Evolutionary conservation across 2,329 filamentous ascomycete species (phyloP), one percentile per base, ranked within the genome.

Genomic region (Acrodontium crateriforme): DNA sequence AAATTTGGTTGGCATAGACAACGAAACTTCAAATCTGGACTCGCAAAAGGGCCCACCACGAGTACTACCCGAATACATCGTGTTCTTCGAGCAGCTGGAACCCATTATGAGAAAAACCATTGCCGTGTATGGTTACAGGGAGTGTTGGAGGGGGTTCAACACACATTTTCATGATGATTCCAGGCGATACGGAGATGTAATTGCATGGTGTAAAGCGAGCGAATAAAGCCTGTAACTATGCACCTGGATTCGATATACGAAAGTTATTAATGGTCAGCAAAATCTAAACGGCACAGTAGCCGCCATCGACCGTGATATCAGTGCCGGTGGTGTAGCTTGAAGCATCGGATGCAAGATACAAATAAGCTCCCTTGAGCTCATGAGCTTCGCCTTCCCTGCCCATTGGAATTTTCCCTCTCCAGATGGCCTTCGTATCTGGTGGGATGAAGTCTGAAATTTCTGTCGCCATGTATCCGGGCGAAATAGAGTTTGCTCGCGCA

Each of bases 281-380:
- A n/a, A n/a, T n/a, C n/a, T 30, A 40, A 5, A 43, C 38, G 18
- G 32, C 32, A 24, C 14, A 30, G 54, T 83, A 83, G 30, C 78
- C 78, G 34, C 80, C 80, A 50, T 89, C 81, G 25, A 85, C 69
- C 37, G 80, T 58, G 34, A 89, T 62, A 31, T 59, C 45, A 41
- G 41, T 32, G 0, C 73, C 82, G 6, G 81, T 91, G 11, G 77
- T 83, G 57, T 83, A 91, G 29, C 73, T 79, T n/a, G 76, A 71
- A 3, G 81, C 81, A 54, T 91, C 81, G 9, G 75, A 81, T 11
- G 79, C 78, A 31, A 91, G 62, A 55, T 84, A 89, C 25, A 91
- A 56, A 52, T 79, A 92, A 11, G 77, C 77, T 12, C 80, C 83
- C 60, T 87, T 85, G 42, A 91, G 63, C 60, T 92, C 82, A 35